Base-by-base conservation (phyloP, 169 alveolate species). In the Prorocentrum cordatum region DNA sequence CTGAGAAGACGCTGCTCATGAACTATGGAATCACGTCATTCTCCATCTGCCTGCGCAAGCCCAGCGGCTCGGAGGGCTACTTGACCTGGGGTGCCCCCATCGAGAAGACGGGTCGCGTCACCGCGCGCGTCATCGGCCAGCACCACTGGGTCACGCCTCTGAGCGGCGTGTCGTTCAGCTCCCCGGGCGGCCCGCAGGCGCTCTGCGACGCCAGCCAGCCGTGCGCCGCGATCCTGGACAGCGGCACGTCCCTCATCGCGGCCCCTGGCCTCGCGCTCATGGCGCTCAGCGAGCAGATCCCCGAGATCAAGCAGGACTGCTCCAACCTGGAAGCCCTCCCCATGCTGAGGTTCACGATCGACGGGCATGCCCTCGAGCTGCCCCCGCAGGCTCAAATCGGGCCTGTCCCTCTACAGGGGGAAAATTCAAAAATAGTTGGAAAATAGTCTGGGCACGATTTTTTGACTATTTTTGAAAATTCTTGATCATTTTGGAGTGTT, bases 221-320 rank as follows among this genome's bases (percentile, higher is more conserved):
- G 61, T 77, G 87, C 35, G 90, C 90, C 0, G 90, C 90, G 47
- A 80, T 80, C 38, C 58, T 80, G n/a, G 90, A 80, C 90, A 62
- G 80, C 24, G 90, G 90, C 58, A 80, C 90, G 33, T 80, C 90
- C 6, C 68, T 80, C 38, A 80, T 80, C 27, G 90, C 90, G 18
- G 90, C 90, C 5, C 90, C 90, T 2, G 90, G 54, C 54, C n/a
- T 42, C 29, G 87, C 87, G 32, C 62, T 77, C 45, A 77, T 77
- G 87, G 64, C 54, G 58, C 73, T 77, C 62, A 62, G 87, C 35
- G 75, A 62, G 31, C 38, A 54, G 36, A 77, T 77, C 35, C 75
- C 75, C 2, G 27, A 77, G 33, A 77, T 77, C 87, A 32, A n/a
- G 38, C 61, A 80, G 90, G 90, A 80, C 38, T 80, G 90, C 79